Percentiles rank a stretch among this genome's conserved stretches.
These are phyloP conservation scores for Choiromyces venosus DNA, from an alignment of 495 filamentous ascomycete genomes.

Conservation along the genomic window DNA sequence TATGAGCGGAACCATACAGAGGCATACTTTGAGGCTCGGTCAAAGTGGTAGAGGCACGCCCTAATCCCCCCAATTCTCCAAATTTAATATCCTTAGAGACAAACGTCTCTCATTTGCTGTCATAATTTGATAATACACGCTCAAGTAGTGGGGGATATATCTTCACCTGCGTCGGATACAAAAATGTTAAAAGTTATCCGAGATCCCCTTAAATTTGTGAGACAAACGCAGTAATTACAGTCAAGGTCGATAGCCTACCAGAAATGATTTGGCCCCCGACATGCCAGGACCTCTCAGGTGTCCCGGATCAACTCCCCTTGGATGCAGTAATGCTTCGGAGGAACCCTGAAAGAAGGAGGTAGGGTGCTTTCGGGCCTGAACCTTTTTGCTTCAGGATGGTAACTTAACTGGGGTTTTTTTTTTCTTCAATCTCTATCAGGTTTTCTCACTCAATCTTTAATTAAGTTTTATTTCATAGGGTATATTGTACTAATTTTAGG, in stretches of 20 bases:
- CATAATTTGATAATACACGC: too few species aligned
- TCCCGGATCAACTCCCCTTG: background rate
- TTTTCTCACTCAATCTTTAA: too few species aligned
- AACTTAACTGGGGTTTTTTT: too few species aligned
- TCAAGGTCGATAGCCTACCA: background rate
- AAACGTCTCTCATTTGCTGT: background rate
- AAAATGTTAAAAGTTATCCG: background rate
- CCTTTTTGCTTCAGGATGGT: background rate
- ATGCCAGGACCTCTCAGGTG: background rate
- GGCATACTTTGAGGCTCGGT: background rate
- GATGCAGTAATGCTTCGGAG: background rate
- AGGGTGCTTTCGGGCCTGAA: background rate
- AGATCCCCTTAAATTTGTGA: background rate
- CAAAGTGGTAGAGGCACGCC: background rate
- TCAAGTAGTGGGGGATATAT: background rate
- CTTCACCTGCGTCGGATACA: background rate
- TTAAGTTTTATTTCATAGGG: too few species aligned
- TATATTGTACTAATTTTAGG: background rate
- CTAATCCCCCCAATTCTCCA: background rate
- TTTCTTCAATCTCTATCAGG: background rate
- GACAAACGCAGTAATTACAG: background rate
- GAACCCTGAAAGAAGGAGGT: background rate
- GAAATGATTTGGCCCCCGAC: background rate
- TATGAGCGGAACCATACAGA: too few species aligned
- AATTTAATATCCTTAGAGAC: background rate